These are phyloP conservation scores for Phytophthora litchii DNA, from an alignment of 352 stramenopile genomes.

Conservation along the genomic window DNA sequence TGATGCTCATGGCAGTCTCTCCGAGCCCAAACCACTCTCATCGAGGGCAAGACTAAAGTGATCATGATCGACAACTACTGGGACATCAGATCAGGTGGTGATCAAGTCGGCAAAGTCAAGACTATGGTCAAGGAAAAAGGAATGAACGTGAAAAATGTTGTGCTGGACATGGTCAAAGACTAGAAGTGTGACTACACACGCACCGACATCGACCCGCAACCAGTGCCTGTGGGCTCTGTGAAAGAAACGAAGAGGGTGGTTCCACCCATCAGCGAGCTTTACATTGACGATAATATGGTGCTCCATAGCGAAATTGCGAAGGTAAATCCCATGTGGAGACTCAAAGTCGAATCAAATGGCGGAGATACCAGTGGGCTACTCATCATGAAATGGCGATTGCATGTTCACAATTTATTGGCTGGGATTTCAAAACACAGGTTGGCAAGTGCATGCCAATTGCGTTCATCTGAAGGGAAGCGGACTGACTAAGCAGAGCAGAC, in stretches of 20 bases:
- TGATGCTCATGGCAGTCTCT: slow-evolving; percentile 29
- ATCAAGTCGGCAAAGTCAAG: slow-evolving; percentile 36
- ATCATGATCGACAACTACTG: slow-evolving; percentile 36
- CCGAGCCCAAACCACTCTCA: slow-evolving; percentile 23
- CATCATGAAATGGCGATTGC: slow-evolving; percentile 43
- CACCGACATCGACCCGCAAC: slow-evolving; percentile 31
- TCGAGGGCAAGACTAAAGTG: slow-evolving; percentile 7
- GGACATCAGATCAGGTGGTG: slow-evolving; percentile 31
- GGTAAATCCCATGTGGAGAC: slow-evolving; percentile 29
- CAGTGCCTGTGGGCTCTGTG: slow-evolving; percentile 41
- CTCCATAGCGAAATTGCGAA: slow-evolving; percentile 48
- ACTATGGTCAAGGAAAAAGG: slow-evolving; percentile 34
- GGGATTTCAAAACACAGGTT: slow-evolving; percentile 43
- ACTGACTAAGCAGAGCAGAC: slow-evolving; percentile 2
- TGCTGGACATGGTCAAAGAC: slow-evolving; percentile 40
- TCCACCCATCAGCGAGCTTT: slow-evolving; percentile 45
- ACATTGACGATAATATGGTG: slow-evolving; percentile 48
- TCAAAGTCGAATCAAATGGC: slow-evolving; percentile 24
- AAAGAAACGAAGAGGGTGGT: slow-evolving; percentile 34
- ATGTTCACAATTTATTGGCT: slow-evolving; percentile 59
- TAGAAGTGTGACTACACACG: slow-evolving; percentile 41
- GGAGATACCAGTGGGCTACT: slow-evolving; percentile 42
- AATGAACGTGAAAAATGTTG: slow-evolving; percentile 38
- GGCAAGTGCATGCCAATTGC: slow-evolving; percentile 48
- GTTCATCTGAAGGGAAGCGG: slow-evolving; percentile 26